Base-by-base conservation (phyloP, 1,284 basidiomycete species). In the Kalmanozyma brasiliensis region DNA sequence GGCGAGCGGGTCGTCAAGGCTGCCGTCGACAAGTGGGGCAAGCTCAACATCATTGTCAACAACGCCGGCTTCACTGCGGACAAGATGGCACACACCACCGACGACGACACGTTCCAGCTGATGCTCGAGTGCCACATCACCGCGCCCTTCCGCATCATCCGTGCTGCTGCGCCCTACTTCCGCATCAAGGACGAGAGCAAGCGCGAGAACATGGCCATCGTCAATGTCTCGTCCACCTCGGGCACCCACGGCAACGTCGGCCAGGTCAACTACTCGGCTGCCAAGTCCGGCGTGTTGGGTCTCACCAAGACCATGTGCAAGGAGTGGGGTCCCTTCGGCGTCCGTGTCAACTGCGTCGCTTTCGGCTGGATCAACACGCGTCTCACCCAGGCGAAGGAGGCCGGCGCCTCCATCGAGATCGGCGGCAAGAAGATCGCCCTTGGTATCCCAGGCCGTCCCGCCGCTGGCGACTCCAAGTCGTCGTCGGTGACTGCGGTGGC, bases 1-100 rank as follows among this genome's bases (percentile, higher is more conserved):
- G 91, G 91, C 5, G 87, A 91, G 82, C 88, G 85, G 74, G 88
- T 92, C 57, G 85, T 93, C 34, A 87, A 89, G 47, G 90, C 89
- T 6, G 91, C 91, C 4, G 86, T 92, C 72, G 85, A 71, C 66
- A 73, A 76, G 62, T 78, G 63, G 58, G 76, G 76, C 43, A 77
- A 77, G 67, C 66, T 52, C 51, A 60, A 38, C 61, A 67, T 70
- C 46, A 91, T 93, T 56, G 86, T 93, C 37, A 92, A 92, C 84
- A 93, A 93, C 70, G 89, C 91, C 52, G 91, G 91, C 38, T 93
- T 93, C 85, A 93, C 92, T 2, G 91, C 87, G 74, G 91, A 93
- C 86, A 84, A 80, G 83, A 93, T 93, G 92, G 84, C 91, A 37
- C 91, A 93, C 84, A 92, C 90, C 4, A 91, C 89, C 72, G 88